A percentile compares a stretch with the other conserved stretches of the same genome.
phyloP scores from a whole-genome alignment of 169 alveolate species.

The Plasmodium sp. region DNA sequence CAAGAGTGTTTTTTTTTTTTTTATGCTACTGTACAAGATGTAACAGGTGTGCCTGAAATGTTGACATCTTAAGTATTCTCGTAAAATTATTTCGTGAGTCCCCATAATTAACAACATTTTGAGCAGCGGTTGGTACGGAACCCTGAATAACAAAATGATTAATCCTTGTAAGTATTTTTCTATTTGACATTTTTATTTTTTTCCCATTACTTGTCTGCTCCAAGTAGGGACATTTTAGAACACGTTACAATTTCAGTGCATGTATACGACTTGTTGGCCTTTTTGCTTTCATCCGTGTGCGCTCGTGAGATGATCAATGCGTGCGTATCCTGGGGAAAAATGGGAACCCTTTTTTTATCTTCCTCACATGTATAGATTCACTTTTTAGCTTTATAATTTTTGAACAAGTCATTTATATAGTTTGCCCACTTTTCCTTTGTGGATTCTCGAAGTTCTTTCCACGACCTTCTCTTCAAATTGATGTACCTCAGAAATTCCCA shows the following conservation, averaged over 20 bases:
- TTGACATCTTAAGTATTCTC: background rate
- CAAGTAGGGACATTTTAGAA: background rate
- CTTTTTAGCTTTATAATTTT: background rate
- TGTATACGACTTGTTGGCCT: background rate
- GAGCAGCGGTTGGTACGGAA: background rate
- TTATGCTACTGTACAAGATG: background rate
- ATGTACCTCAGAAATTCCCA: constrained; percentile 27
- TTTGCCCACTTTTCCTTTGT: constrained; percentile 8
- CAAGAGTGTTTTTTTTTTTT: background rate
- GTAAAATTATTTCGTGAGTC: background rate
- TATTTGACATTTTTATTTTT: background rate
- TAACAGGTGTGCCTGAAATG: background rate
- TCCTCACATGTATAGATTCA: background rate
- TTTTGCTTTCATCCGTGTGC: background rate
- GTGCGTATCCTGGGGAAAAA: background rate
- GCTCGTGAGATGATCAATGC: background rate
- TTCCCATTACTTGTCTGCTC: background rate
- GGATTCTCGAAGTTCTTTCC: constrained; percentile 7
- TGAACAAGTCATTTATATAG: background rate
- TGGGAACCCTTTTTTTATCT: background rate
- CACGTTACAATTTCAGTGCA: background rate
- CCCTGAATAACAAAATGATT: background rate
- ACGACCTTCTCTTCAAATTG: background rate
- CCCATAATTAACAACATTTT: background rate
- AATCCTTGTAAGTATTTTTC: background rate